Conservation (phyloP, 2,329 filamentous ascomycete species). For the Dothideomycetidae sp. region DNA sequence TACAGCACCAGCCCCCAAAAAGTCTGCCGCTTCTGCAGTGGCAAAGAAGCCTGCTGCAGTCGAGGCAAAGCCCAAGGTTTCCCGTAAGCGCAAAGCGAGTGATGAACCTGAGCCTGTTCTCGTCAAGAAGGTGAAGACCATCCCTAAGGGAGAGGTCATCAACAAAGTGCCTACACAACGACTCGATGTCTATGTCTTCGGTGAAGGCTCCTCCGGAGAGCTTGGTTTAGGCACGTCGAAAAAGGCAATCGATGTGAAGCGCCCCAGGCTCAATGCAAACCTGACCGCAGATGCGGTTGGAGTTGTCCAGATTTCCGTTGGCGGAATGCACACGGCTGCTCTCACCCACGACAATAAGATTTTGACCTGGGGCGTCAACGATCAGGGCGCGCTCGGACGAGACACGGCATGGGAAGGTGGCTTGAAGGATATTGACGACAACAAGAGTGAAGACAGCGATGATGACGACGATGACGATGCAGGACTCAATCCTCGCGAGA, state of each 20-base stretch:
- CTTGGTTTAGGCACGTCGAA: constrained; percentile 59
- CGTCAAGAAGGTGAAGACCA: constrained; percentile 16
- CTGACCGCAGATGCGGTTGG: constrained; percentile 43
- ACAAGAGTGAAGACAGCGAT: constrained; percentile 42
- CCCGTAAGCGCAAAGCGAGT: constrained; percentile 15
- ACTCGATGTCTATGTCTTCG: constrained; percentile 67
- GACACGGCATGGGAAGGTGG: constrained; percentile 56
- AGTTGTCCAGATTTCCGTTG: constrained; percentile 62
- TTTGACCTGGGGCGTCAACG: constrained; percentile 77
- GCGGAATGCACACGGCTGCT: constrained; percentile 69
- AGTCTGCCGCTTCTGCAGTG: constrained; percentile 2
- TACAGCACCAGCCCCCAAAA: constrained; percentile 10
- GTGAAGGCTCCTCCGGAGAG: constrained; percentile 67
- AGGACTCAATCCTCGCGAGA: constrained; percentile 58
- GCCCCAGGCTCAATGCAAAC: constrained; percentile 53
- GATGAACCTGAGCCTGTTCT: constrained; percentile 14
- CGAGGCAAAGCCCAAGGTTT: constrained; percentile 11
- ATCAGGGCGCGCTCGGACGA: constrained; percentile 66
- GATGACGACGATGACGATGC: constrained; percentile 43
- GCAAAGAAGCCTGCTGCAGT: constrained; percentile 8
- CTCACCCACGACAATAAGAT: constrained; percentile 70
- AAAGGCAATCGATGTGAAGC: constrained; percentile 56
- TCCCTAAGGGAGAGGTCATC: constrained; percentile 30
- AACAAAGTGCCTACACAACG: constrained; percentile 49
- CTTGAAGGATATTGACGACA: constrained; percentile 40